A percentile compares a stretch with the other conserved stretches of the same genome.
These are phyloP conservation scores for Ligustrum vulgare DNA, from an alignment of 257 asterid genomes.

Conservation along the genomic window DNA sequence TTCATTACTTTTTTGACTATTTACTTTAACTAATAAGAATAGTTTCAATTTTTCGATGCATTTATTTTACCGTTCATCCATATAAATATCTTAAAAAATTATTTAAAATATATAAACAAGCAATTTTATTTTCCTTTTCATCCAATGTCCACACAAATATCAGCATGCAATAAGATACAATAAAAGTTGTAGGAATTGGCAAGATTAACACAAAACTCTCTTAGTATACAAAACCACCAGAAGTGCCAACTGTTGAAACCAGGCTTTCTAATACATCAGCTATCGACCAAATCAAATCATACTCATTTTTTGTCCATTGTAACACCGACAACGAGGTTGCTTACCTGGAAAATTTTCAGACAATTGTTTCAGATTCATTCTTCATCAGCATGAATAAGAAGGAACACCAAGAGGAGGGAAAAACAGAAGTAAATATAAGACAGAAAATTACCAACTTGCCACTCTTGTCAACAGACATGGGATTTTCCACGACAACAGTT, in stretches of 20 bases:
- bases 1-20: no score
- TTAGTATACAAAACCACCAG: slow-evolving; percentile 35
- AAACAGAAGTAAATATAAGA: neutral
- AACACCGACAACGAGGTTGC: slow-evolving; percentile 60
- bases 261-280: slow-evolving; percentile 25
- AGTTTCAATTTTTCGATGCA: neutral
- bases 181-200: slow-evolving; percentile 26
- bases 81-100: no score
- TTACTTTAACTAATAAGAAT: neutral
- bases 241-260: slow-evolving; percentile 24
- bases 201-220: slow-evolving; percentile 25
- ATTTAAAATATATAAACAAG: neutral
- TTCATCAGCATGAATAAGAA: neutral
- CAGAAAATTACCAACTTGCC: slow-evolving; percentile 52
- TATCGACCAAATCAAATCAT: slow-evolving; percentile 16
- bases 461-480: slow-evolving; percentile 63
- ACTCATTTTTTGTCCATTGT: slow-evolving; percentile 53
- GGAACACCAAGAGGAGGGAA: neutral
- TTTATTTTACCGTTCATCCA: no score
- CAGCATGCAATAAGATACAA: slow-evolving; percentile 6
- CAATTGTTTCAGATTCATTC: slow-evolving; percentile 18
- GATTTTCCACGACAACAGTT: slow-evolving; percentile 64
- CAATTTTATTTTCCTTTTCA: slow-evolving; percentile 12
- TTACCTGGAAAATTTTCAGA: slow-evolving; percentile 39
- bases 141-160: slow-evolving; percentile 25